Evolutionary conservation across 345 rosid genomes (phyloP), one percentile per base, ranked within the genome.

Genomic region (Corchorus olitorius): DNA sequence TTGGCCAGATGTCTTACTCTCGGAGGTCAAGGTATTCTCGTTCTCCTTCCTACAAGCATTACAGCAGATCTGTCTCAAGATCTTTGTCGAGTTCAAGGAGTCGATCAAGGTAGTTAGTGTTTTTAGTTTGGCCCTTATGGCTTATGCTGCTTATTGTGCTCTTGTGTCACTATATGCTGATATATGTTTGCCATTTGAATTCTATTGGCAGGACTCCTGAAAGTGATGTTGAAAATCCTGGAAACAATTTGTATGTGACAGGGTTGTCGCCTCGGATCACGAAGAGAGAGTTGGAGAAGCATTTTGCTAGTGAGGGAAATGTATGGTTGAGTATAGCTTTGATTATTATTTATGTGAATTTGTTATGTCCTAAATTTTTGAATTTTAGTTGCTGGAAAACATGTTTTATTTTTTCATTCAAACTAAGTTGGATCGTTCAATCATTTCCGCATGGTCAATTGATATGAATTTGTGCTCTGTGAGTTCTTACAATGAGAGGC

Each of bases 211-310:
- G 91, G 89, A 93, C 97, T 73, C 70, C 66, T 22, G 89, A 89
- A 0, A 66, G 76, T 6, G 97, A 90, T 39, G 91, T 87, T 41
- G 99, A 89, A 73, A 96, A 96, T 79, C 97, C 97, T 56, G 98
- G 98, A 39, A 93, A 96, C 84, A 91, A 92, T 83, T 81, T 96
- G 82, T 96, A 96, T 76, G 99, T 96, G 74, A 93, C 99, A 0
- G 99, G 99, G 12, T 78, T 96, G 87, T 96, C 97, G 1, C 92
- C 88, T 10, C 83, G 93, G 12, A 86, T 90, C 52, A 89, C 97
- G 0, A 89, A 89, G 84, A 86, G 87, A 66, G 98, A 95, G 73
- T 83, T 95, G 10, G 94, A 89, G 83, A 89, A 86, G 79, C 91
- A 89, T 84, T 95, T 96, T 79, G 78, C 92, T 0, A 74, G 81